Conservation (phyloP, 2,329 filamentous ascomycete genomes). For the Hirsutella rhossiliensis region DNA sequence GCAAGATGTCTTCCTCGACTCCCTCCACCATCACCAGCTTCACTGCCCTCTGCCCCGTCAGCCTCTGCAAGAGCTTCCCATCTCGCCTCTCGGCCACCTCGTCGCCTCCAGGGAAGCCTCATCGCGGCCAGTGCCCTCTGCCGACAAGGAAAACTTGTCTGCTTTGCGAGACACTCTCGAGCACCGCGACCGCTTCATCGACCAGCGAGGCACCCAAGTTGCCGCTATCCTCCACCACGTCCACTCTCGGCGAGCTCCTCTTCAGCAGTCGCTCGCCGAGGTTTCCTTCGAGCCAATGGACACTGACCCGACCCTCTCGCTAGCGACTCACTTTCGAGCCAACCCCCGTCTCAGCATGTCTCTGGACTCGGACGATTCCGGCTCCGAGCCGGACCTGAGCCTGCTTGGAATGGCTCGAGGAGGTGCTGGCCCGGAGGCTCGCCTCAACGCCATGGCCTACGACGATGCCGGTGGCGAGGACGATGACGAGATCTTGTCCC, state of each 20-base stretch:
- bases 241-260: constrained; percentile 1
- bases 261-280: background rate
- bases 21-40: constrained; percentile 10
- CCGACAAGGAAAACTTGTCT: constrained; percentile 15
- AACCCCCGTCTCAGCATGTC: constrained; percentile 24
- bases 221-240: constrained; percentile 3
- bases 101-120: constrained; percentile 9
- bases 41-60: constrained; percentile 9
- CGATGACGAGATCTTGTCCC: constrained; percentile 12
- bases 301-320: constrained; percentile 5
- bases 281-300: constrained; percentile 1
- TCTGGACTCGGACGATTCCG: constrained; percentile 21
- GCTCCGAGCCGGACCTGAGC: constrained; percentile 24
- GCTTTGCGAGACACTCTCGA: constrained; percentile 8
- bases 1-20: background rate
- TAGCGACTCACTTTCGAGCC: constrained; percentile 16
- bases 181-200: constrained; percentile 5
- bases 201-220: constrained; percentile 1
- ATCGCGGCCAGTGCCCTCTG: constrained; percentile 11
- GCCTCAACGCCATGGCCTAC: constrained; percentile 18
- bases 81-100: constrained; percentile 11
- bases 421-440: constrained; percentile 12
- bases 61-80: constrained; percentile 15
- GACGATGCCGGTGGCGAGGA: constrained; percentile 14
- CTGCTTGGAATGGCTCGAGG: constrained; percentile 21